These are phyloP conservation scores for Mesembryanthemum crystallinum DNA, from an alignment of 148 eudicot species.

Conservation along the genomic window DNA sequence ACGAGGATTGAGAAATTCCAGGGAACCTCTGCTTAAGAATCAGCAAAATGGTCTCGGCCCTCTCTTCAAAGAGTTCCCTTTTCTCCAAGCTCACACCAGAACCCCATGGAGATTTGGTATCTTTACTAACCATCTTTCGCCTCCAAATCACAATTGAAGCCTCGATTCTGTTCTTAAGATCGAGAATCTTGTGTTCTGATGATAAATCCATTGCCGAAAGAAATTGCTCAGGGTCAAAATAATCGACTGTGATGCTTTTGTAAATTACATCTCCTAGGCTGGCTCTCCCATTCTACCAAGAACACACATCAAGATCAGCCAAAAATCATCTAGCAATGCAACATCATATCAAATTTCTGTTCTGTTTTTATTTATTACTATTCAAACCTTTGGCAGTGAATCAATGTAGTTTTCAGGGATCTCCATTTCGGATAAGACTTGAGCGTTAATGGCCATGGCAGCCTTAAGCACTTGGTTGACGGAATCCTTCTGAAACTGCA, in stretches of 20 bases:
- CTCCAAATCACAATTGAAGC: slow-evolving; percentile 75
- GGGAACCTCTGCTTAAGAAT: slow-evolving; percentile 63
- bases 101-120: slow-evolving; percentile 64
- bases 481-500: slow-evolving; percentile 63
- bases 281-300: slow-evolving; percentile 56
- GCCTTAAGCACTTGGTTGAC: slow-evolving; percentile 80
- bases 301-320: slow-evolving; percentile 1
- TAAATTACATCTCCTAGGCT: slow-evolving; percentile 68
- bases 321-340: background rate
- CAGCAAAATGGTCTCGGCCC: slow-evolving; percentile 60
- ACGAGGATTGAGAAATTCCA: slow-evolving; percentile 63
- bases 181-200: slow-evolving; percentile 68
- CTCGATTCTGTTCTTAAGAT: slow-evolving; percentile 68
- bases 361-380: background rate
- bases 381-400: slow-evolving; percentile 65
- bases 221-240: slow-evolving; percentile 61
- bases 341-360: background rate
- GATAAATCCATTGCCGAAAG: slow-evolving; percentile 55
- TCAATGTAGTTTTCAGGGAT: slow-evolving; percentile 78
- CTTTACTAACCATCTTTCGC: slow-evolving; percentile 62
- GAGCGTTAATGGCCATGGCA: slow-evolving; percentile 81
- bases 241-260: slow-evolving; percentile 58
- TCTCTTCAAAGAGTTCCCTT: slow-evolving; percentile 70
- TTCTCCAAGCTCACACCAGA: slow-evolving; percentile 68
- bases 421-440: slow-evolving; percentile 65